These are phyloP conservation scores for Colletotrichum caudatum DNA, from an alignment of 2,329 filamentous ascomycete species.

Conservation along the genomic window DNA sequence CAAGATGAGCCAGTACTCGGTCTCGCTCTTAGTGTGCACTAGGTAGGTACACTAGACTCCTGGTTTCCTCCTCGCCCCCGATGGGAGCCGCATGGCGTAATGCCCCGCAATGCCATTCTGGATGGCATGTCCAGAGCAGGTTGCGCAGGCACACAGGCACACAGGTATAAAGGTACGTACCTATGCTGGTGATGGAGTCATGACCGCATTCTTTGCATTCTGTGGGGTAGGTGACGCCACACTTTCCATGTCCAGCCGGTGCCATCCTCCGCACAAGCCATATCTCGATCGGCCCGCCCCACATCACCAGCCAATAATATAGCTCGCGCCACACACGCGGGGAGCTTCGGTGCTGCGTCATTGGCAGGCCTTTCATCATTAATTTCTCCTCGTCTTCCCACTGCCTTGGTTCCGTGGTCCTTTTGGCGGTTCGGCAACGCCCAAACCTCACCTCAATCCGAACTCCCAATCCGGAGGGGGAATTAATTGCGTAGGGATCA, in stretches of 20 bases:
- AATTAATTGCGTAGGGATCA: slow-evolving; percentile 5
- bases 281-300: neutral
- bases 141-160: neutral
- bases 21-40: neutral
- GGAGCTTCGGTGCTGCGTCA: slow-evolving; percentile 38
- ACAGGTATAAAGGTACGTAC: neutral
- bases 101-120: slow-evolving; percentile 25
- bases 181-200: neutral
- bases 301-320: neutral
- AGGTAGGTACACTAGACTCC: no score
- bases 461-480: neutral
- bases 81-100: slow-evolving; percentile 42
- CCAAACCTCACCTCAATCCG: slow-evolving; percentile 21
- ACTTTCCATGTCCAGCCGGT: slow-evolving; percentile 7
- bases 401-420: slow-evolving; percentile 36
- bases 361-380: slow-evolving; percentile 17
- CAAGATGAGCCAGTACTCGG: neutral
- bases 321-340: slow-evolving; percentile 40
- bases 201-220: slow-evolving; percentile 36
- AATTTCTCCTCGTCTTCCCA: neutral
- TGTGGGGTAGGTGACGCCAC: slow-evolving; percentile 43
- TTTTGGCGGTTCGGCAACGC: slow-evolving; percentile 18
- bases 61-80: slow-evolving; percentile 3
- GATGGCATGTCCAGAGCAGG: neutral
- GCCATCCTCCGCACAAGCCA: slow-evolving; percentile 5